Evolutionary conservation across 805 yeast genomes (phyloP).

Genomic region (Wickerhamiella kazuoi): DNA sequence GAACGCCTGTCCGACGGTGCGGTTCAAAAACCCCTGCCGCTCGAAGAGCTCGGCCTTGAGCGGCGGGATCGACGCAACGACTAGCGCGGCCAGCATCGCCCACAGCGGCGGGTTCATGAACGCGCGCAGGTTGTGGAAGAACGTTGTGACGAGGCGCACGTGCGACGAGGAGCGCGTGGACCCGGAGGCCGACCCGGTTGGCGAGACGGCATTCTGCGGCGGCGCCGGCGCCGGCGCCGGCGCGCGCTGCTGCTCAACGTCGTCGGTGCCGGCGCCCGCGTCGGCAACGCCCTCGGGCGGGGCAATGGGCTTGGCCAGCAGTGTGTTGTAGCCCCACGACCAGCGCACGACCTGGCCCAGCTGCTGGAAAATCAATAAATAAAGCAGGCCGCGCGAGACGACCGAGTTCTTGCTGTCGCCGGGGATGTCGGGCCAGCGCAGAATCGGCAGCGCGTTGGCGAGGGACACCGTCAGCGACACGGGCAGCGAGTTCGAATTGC

Average conservation of each 20-base stretch:
- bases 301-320: conserved; percentile 28
- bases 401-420: conserved; percentile 38
- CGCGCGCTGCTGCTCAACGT: neutral
- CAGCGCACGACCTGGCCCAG: conserved; percentile 48
- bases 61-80: conserved; percentile 39
- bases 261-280: neutral
- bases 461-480: conserved; percentile 68
- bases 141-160: conserved; percentile 1
- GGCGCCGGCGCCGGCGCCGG: neutral
- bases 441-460: conserved; percentile 40
- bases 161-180: neutral
- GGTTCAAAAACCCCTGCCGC: conserved; percentile 29
- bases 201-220: neutral
- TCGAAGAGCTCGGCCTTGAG: conserved; percentile 30
- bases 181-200: neutral
- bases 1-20: conserved; percentile 36
- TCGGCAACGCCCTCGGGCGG: conserved; percentile 3
- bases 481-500: conserved; percentile 87
- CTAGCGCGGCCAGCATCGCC: conserved; percentile 41
- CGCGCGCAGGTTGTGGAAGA: conserved; percentile 9
- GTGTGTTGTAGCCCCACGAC: conserved; percentile 56
- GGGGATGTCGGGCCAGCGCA: conserved; percentile 39
- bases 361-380: conserved; percentile 46
- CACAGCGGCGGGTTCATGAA: conserved; percentile 53
- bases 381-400: conserved; percentile 44